Evolutionary conservation across 768 basidiomycete species (phyloP).

Genomic region (Galerina sulciceps): DNA sequence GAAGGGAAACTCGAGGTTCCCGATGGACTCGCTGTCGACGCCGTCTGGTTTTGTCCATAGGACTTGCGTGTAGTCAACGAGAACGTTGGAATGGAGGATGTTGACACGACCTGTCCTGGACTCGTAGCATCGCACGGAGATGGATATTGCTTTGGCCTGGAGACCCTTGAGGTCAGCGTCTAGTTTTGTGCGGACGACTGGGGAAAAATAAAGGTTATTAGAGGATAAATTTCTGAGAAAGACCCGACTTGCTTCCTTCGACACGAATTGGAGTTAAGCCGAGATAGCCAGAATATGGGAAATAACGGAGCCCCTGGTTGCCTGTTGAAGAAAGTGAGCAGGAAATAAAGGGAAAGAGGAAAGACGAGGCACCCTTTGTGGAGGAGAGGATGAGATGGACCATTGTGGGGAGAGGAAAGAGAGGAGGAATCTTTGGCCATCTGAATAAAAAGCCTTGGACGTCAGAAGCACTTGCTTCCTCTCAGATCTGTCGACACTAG

Average conservation of each 20-base stretch:
- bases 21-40: constrained; percentile 63
- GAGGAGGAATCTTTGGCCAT: constrained; percentile 34
- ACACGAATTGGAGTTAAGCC: constrained; percentile 81
- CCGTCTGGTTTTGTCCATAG: constrained; percentile 71
- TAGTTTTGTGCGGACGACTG: constrained; percentile 72
- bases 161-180: constrained; percentile 75
- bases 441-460: constrained; percentile 47
- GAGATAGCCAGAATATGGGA: constrained; percentile 78
- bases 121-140: constrained; percentile 88
- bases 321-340: constrained; percentile 37
- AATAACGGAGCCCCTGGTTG: constrained; percentile 71
- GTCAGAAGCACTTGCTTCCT: constrained; percentile 35
- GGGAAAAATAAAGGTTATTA: not conserved
- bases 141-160: constrained; percentile 64
- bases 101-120: constrained; percentile 67
- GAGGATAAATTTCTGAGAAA: constrained; percentile 5
- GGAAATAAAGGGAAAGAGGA: not conserved
- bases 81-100: constrained; percentile 59
- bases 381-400: constrained; percentile 72
- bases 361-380: constrained; percentile 46
- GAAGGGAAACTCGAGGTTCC: constrained; percentile 72
- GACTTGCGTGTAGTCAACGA: constrained; percentile 67
- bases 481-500: constrained; percentile 37
- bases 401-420: constrained; percentile 49
- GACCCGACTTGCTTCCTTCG: constrained; percentile 64